phyloP scores from a whole-genome alignment of 768 basidiomycete species.

The Naematelia encephala region DNA sequence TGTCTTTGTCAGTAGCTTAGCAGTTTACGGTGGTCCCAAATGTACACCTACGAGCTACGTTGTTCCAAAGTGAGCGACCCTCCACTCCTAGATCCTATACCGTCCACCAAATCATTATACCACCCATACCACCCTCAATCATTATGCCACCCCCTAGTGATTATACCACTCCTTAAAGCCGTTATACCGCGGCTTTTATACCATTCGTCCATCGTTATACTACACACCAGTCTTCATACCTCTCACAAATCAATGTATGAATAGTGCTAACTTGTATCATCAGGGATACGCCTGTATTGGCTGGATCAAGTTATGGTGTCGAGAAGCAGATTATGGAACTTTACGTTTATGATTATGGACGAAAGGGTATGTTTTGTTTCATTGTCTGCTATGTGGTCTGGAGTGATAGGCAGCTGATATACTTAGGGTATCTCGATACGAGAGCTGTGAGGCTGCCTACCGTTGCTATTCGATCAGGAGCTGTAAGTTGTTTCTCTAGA shows the following conservation, averaged over 20 bases:
- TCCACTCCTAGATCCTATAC: not conserved
- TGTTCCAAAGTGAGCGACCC: slow-evolving; percentile 35
- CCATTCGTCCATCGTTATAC: too few relatives aligned
- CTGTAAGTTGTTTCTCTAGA: slow-evolving; percentile 32
- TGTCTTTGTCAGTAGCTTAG: slow-evolving; percentile 47
- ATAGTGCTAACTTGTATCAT: not conserved
- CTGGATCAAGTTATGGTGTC: slow-evolving; percentile 48
- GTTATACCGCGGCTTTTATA: too few relatives aligned
- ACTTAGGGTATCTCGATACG: slow-evolving; percentile 46
- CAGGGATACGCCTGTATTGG: slow-evolving; percentile 47
- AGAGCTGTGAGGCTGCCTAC: slow-evolving; percentile 48
- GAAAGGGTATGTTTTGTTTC: slow-evolving; percentile 35
- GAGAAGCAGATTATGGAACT: slow-evolving; percentile 49
- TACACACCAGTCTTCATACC: not conserved
- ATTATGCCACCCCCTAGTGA: not conserved
- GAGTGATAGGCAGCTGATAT: not conserved
- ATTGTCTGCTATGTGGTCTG: not conserved
- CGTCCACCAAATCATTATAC: not conserved
- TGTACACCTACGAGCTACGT: slow-evolving; percentile 41
- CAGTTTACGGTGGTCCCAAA: slow-evolving; percentile 49
- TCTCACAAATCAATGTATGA: not conserved
- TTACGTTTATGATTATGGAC: slow-evolving; percentile 49
- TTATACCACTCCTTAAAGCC: too few relatives aligned
- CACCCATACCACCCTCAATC: not conserved
- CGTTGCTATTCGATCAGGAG: slow-evolving; percentile 49